Percentiles rank a stretch among this genome's conserved stretches.
Conservation (phyloP, 257 asterid genomes). For the Eustoma russellianum region DNA sequence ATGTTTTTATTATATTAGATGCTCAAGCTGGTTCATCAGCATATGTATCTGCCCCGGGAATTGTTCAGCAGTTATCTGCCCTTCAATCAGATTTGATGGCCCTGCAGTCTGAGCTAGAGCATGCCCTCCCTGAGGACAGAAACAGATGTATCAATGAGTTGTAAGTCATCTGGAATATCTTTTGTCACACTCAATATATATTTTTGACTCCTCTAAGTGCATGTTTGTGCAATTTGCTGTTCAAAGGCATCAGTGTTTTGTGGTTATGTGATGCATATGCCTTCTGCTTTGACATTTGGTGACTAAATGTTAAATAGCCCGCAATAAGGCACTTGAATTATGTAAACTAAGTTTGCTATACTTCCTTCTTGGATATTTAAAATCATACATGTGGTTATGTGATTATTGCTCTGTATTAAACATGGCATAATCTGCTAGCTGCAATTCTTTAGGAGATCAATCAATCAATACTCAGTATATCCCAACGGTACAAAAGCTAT, state of each 20-base stretch:
- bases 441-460: no score
- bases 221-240: background rate
- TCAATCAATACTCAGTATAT: no score
- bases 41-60: conserved; percentile 93
- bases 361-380: no score
- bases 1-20: conserved; percentile 35
- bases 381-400: no score
- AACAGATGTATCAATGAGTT: conserved; percentile 82
- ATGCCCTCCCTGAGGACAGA: conserved; percentile 94
- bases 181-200: background rate
- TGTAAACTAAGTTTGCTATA: no score
- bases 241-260: background rate
- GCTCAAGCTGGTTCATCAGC: conserved; percentile 86
- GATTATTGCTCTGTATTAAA: no score
- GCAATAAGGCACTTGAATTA: no score
- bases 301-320: no score
- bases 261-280: no score
- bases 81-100: conserved; percentile 83
- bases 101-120: conserved; percentile 85
- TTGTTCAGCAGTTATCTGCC: conserved; percentile 80
- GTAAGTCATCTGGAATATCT: conserved; percentile 39
- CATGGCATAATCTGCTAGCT: no score
- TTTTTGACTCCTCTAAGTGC: background rate
- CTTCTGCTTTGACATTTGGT: no score
- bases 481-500: no score